These are phyloP conservation scores for Colletotrichum australisinense DNA, from an alignment of 2,329 filamentous ascomycete genomes.

Conservation along the genomic window DNA sequence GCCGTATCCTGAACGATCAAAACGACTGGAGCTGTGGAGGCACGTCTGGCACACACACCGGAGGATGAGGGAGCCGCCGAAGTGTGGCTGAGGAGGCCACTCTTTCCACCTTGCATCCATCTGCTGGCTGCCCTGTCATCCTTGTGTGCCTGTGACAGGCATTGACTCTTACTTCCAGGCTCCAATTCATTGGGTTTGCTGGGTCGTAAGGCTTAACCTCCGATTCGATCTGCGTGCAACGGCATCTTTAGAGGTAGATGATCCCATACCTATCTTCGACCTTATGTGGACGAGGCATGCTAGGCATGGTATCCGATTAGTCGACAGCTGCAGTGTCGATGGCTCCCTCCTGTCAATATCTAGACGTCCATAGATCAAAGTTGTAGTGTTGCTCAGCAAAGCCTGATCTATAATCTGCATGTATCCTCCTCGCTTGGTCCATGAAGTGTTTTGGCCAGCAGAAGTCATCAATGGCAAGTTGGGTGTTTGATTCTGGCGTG, in stretches of 20 bases:
- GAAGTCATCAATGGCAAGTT: background rate
- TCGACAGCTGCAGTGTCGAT: background rate
- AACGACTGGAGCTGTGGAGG: background rate
- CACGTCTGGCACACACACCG: too few relatives aligned
- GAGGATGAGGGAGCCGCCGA: background rate
- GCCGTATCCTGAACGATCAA: conserved; percentile 1
- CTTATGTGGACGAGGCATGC: background rate
- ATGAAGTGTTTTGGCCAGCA: too few relatives aligned
- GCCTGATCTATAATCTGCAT: too few relatives aligned
- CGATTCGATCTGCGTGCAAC: background rate
- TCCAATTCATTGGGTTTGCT: background rate
- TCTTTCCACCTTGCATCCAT: background rate
- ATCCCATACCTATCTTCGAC: background rate
- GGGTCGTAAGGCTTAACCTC: conserved; percentile 3
- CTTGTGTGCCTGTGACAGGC: background rate
- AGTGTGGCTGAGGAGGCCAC: conserved; percentile 28
- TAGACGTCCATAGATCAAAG: background rate
- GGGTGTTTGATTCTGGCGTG: background rate
- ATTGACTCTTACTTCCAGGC: background rate
- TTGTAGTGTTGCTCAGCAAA: too few relatives aligned
- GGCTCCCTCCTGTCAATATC: background rate
- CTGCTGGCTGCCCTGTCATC: background rate
- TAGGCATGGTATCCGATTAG: background rate
- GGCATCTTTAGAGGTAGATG: background rate
- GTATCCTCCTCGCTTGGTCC: too few relatives aligned